Evolutionary conservation across 1,139 yeast genomes (phyloP).

Genomic region (Suhomyces kunorum): DNA sequence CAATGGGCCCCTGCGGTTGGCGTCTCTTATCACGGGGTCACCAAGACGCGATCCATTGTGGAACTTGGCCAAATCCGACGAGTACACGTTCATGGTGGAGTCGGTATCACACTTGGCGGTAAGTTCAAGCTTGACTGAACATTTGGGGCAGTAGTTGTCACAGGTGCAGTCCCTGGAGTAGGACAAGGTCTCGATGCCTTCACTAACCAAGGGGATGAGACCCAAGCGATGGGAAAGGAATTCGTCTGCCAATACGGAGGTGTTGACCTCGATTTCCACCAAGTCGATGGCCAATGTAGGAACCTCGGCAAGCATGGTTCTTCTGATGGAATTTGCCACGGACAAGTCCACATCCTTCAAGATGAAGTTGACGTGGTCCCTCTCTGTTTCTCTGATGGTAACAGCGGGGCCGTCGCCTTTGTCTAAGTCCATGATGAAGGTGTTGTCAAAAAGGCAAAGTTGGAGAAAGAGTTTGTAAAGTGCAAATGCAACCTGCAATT

Average conservation of each 20-base stretch:
- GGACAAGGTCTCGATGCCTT: slow-evolving; percentile 74
- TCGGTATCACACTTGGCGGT: slow-evolving; percentile 89
- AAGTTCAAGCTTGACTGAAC: slow-evolving; percentile 83
- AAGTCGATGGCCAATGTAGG: slow-evolving; percentile 95
- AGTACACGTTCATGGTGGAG: slow-evolving; percentile 84
- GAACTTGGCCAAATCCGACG: slow-evolving; percentile 72
- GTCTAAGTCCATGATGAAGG: slow-evolving; percentile 44
- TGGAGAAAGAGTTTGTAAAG: slow-evolving; percentile 3
- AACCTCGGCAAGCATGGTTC: slow-evolving; percentile 93
- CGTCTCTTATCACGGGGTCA: slow-evolving; percentile 80
- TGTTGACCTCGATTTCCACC: slow-evolving; percentile 90
- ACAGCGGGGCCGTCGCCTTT: slow-evolving; percentile 63
- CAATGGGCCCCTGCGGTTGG: slow-evolving; percentile 76
- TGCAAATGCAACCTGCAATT: slow-evolving; percentile 1
- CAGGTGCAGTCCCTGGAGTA: slow-evolving; percentile 96
- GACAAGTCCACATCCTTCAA: slow-evolving; percentile 85
- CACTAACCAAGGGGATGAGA: slow-evolving; percentile 80
- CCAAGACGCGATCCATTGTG: slow-evolving; percentile 60
- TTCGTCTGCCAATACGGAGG: slow-evolving; percentile 95
- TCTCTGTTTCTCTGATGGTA: slow-evolving; percentile 82
- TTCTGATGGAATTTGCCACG: slow-evolving; percentile 87
- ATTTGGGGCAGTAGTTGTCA: slow-evolving; percentile 94
- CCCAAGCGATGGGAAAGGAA: slow-evolving; percentile 93
- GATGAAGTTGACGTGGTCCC: slow-evolving; percentile 88
- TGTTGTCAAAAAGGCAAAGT: too few relatives aligned